Evolutionary conservation across 495 filamentous ascomycete genomes (phyloP).

Genomic region (Hypoxylon rickii): DNA sequence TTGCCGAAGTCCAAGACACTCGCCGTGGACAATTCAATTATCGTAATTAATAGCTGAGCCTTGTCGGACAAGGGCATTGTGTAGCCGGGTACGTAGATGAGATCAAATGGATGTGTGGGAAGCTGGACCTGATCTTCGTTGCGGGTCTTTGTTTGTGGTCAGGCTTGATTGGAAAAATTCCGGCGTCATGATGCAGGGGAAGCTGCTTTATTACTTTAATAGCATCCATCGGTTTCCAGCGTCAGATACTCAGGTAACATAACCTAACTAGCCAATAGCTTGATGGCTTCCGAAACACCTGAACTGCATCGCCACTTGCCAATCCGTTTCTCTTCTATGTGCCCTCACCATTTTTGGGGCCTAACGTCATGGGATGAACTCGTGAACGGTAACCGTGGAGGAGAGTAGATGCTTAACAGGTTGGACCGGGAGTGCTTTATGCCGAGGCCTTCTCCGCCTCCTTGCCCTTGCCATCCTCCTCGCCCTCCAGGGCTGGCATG

Average conservation of each 20-base stretch:
- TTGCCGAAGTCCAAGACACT: slow-evolving; percentile 36
- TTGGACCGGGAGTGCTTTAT: slow-evolving; percentile 17
- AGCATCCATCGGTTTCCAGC: slow-evolving; percentile 31
- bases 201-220: slow-evolving; percentile 29
- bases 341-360: slow-evolving; percentile 14
- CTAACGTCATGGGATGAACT: slow-evolving; percentile 13
- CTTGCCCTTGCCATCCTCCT: slow-evolving; percentile 49
- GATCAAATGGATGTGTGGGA: slow-evolving; percentile 7
- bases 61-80: slow-evolving; percentile 9
- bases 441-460: slow-evolving; percentile 41
- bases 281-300: slow-evolving; percentile 35
- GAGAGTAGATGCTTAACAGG: slow-evolving; percentile 20
- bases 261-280: slow-evolving; percentile 33
- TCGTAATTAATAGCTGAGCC: slow-evolving; percentile 12
- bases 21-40: slow-evolving; percentile 9
- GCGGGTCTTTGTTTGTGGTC: slow-evolving; percentile 2
- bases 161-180: slow-evolving; percentile 15
- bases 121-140: slow-evolving; percentile 4
- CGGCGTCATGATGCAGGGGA: slow-evolving; percentile 19
- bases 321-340: slow-evolving; percentile 11
- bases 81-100: slow-evolving; percentile 13
- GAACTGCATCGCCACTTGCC: slow-evolving; percentile 24
- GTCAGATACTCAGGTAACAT: slow-evolving; percentile 29
- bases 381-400: slow-evolving; percentile 18
- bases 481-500: slow-evolving; percentile 48